Percentiles rank a stretch among this genome's conserved stretches.
Conservation (phyloP, 2,329 filamentous ascomycete species). For the Pseudogymnoascus sp. region DNA sequence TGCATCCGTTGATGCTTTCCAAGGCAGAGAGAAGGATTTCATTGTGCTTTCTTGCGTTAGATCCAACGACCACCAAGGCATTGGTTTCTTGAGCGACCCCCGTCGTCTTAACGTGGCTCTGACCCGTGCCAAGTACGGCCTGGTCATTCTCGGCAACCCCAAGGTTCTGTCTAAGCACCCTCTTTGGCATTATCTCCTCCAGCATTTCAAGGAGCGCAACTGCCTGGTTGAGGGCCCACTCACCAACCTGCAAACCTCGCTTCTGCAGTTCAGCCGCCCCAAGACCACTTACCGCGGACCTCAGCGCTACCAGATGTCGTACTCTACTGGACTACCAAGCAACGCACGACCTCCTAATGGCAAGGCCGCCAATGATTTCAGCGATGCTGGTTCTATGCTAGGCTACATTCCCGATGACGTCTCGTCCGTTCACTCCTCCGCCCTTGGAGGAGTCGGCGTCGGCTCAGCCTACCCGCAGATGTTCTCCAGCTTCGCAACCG, state of each 20-base stretch:
- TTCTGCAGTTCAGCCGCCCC: constrained; percentile 89
- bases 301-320: constrained; percentile 76
- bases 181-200: constrained; percentile 88
- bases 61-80: constrained; percentile 97
- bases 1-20: constrained; percentile 96
- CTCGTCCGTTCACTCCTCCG: constrained; percentile 88
- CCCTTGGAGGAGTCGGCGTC: constrained; percentile 76
- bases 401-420: constrained; percentile 97
- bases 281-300: constrained; percentile 87
- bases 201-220: constrained; percentile 95
- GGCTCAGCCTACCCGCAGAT: constrained; percentile 79
- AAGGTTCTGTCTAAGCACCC: constrained; percentile 97
- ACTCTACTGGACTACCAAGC: constrained; percentile 36
- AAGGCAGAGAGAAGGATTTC: constrained; percentile 97
- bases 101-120: constrained; percentile 94
- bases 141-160: constrained; percentile 94
- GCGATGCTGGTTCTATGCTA: constrained; percentile 77
- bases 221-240: constrained; percentile 93
- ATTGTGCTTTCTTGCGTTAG: constrained; percentile 96
- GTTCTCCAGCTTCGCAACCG: constrained; percentile 85
- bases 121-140: constrained; percentile 91
- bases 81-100: constrained; percentile 96
- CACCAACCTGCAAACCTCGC: constrained; percentile 88
- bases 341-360: constrained; percentile 28
- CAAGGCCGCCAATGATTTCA: constrained; percentile 26